Evolutionary conservation across 768 basidiomycete genomes (phyloP), one percentile per base, ranked within the genome.

Genomic region (Suillus occidentalis): DNA sequence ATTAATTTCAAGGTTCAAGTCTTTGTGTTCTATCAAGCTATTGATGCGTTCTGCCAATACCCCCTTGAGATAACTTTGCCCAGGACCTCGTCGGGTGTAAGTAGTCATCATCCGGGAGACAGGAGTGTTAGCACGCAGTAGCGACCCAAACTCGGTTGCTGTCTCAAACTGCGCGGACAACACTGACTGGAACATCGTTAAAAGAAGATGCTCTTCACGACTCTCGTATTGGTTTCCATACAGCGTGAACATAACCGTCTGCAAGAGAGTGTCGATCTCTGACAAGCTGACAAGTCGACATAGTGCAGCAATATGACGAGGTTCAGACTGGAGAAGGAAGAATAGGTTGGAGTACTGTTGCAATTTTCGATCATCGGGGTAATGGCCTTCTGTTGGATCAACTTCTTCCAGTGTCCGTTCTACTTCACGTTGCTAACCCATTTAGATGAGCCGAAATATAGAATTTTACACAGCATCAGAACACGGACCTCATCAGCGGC

Each of bases 31-130:
- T 71, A 99, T 99, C 69, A 99, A 82, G 71, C 94, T 95, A 80
- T 99, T 99, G 79, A 99, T 99, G 68, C 97, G 89, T 74, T 99
- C 97, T 31, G 97, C 96, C 56, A 99, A 84, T 36, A 99, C 96
- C 67, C 91, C 90, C 83, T 99, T 99, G 68, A 99, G 88, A 77
- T 99, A 99, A 71, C 94, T 95, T 78, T 99, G 97, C 63, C 97
- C 97, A 1, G 97, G 97, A 64, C 97, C 97, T 63, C 97, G 91
- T 66, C 97, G 92, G 61, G 97, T 99, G 79, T 99, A 99, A 22
- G 97, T 99, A 53, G 97, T 99, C 97, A 99, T 99, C 97, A 99
- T 99, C 45, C 97, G 90, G 58, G 95, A 98, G 28, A 99, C 97
- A 56, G 97, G 97, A 59, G 97, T 99, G 78, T 99, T 99, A 65